Conservation (phyloP, 2,329 filamentous ascomycete genomes). For the Rosellinia necatrix region DNA sequence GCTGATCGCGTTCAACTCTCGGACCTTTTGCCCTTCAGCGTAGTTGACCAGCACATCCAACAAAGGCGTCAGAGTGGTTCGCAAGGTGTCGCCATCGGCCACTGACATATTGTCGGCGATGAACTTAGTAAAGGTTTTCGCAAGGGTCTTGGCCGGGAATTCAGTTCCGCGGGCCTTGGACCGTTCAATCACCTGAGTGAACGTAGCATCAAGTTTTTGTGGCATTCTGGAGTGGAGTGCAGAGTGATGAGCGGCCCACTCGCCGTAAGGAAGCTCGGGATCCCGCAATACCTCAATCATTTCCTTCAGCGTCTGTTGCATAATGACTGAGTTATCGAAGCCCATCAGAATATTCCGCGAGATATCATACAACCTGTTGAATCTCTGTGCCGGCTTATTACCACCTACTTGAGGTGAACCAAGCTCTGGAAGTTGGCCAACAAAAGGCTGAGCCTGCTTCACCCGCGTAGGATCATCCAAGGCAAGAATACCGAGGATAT, state of each 20-base stretch:
- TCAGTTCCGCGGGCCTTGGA: constrained; percentile 77
- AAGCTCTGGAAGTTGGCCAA: constrained; percentile 85
- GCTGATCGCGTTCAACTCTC: constrained; percentile 84
- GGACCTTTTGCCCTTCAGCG: constrained; percentile 83
- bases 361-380: constrained; percentile 75
- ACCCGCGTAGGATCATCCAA: constrained; percentile 94
- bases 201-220: constrained; percentile 81
- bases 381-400: constrained; percentile 88
- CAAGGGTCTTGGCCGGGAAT: constrained; percentile 88
- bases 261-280: constrained; percentile 89
- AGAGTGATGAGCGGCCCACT: constrained; percentile 95
- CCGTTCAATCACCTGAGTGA: constrained; percentile 85
- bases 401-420: constrained; percentile 87
- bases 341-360: constrained; percentile 87
- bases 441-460: constrained; percentile 93
- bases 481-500: constrained; percentile 96
- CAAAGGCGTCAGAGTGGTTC: constrained; percentile 74
- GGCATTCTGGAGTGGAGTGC: constrained; percentile 98
- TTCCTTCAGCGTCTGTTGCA: constrained; percentile 83
- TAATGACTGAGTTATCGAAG: constrained; percentile 97
- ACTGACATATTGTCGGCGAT: constrained; percentile 81
- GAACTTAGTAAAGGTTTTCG: constrained; percentile 85
- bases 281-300: constrained; percentile 89
- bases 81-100: constrained; percentile 74
- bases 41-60: constrained; percentile 80